Percentiles rank a stretch among this genome's conserved stretches.
Evolutionary conservation across 139 green algal species (phyloP).

Genomic region (Marvania coccoides): DNA sequence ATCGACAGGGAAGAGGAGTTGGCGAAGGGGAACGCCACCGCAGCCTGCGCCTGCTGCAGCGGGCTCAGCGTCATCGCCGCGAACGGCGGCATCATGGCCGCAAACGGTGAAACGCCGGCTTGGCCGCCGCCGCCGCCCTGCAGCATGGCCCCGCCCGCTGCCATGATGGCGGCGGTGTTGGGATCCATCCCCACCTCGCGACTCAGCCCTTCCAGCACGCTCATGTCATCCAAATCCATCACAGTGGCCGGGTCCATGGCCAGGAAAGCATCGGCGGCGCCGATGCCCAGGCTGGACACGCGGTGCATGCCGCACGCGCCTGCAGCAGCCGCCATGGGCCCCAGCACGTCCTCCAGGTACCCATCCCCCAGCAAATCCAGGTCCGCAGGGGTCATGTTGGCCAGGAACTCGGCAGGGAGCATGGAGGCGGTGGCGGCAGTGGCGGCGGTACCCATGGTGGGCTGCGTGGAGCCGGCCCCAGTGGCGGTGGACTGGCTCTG

Average conservation of each 20-base stretch:
- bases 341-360: conserved; percentile 11
- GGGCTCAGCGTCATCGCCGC: no score
- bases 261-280: not conserved
- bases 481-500: no score
- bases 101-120: no score
- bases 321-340: not conserved
- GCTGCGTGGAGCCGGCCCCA: no score
- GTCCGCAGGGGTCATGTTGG: not conserved
- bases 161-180: not conserved
- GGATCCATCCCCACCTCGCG: not conserved
- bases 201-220: not conserved
- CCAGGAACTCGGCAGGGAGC: not conserved
- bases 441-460: not conserved
- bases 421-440: not conserved
- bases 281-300: not conserved
- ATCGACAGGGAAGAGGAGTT: not conserved
- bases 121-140: no score
- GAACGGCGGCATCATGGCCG: not conserved
- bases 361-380: conserved; percentile 21
- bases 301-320: not conserved
- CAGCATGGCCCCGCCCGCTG: no score
- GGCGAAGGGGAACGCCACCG: not conserved
- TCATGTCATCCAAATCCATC: conserved; percentile 30
- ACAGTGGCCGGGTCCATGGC: conserved; percentile 3
- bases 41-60: not conserved